Conservation (phyloP, 2,329 filamentous ascomycete genomes). For the Monosporascus sp. region DNA sequence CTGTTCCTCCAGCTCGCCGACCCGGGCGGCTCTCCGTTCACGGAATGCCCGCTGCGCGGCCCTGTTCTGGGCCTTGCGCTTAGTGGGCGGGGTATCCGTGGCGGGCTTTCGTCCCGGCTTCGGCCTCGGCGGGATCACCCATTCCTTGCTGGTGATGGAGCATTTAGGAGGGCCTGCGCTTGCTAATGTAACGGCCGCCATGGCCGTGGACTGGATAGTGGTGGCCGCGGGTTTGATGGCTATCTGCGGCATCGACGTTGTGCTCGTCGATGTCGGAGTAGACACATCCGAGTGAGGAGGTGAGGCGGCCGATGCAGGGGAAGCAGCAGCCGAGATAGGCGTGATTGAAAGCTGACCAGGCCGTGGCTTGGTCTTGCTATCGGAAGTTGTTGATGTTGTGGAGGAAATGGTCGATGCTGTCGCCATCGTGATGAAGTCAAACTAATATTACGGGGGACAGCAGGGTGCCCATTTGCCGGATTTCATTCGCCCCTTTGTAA, state of each 20-base stretch:
- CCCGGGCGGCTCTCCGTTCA: constrained; percentile 77
- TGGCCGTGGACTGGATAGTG: constrained; percentile 30
- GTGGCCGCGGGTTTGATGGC: constrained; percentile 21
- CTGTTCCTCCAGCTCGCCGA: constrained; percentile 69
- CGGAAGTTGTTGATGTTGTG: constrained; percentile 13
- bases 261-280: constrained; percentile 14
- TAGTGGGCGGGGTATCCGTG: constrained; percentile 86
- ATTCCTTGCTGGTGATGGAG: constrained; percentile 75
- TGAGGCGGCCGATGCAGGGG: constrained; percentile 22
- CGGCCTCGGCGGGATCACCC: constrained; percentile 76
- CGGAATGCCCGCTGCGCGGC: constrained; percentile 88
- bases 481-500: background rate
- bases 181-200: constrained; percentile 43
- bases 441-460: background rate
- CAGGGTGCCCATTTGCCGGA: constrained; percentile 10
- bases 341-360: constrained; percentile 25
- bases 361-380: constrained; percentile 12
- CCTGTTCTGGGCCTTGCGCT: constrained; percentile 90
- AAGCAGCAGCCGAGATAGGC: constrained; percentile 21
- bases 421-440: background rate
- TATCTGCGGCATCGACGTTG: constrained; percentile 16
- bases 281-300: constrained; percentile 22
- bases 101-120: constrained; percentile 92
- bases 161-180: constrained; percentile 38
- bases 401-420: constrained; percentile 12